Percentiles rank a stretch among this genome's conserved stretches.
phyloP scores from a whole-genome alignment of 2,329 filamentous ascomycete genomes.

The Cladorrhinum sp. region DNA sequence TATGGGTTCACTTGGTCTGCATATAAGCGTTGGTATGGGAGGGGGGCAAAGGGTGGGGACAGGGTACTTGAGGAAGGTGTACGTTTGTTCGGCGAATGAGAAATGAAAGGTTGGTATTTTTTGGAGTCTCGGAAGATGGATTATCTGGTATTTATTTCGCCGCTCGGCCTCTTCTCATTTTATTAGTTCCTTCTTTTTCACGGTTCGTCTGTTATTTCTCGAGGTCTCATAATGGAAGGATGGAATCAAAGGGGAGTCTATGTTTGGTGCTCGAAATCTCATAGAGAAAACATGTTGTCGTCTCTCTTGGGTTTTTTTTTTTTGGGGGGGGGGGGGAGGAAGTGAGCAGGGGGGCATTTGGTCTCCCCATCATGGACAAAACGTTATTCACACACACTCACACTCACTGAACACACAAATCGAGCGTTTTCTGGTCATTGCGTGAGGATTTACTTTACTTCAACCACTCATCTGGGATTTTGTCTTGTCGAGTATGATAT shows the following conservation, averaged over 20 bases:
- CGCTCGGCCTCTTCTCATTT: conserved; percentile 4
- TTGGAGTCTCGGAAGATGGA: neutral
- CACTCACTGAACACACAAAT: neutral
- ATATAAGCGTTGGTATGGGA: conserved; percentile 7
- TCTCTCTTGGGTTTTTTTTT: conserved; percentile 3
- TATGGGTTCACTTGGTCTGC: conserved; percentile 10
- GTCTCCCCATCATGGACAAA: neutral
- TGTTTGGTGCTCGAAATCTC: conserved; percentile 14
- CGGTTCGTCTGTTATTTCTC: conserved; percentile 7
- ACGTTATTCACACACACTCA: neutral
- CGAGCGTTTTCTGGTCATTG: neutral
- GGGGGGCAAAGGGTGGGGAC: neutral
- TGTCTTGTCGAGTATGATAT: too few species aligned
- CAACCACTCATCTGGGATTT: too few species aligned
- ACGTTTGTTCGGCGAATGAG: neutral
- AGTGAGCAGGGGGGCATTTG: neutral
- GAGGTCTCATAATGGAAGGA: conserved; percentile 20
- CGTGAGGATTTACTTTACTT: neutral
- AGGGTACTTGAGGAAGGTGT: conserved; percentile 2
- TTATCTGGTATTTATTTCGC: conserved; percentile 18
- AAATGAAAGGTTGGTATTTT: neutral
- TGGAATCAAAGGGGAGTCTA: neutral
- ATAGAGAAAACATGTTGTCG: conserved; percentile 22
- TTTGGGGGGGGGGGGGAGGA: neutral
- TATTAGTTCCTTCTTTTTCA: neutral